These are phyloP conservation scores for Simmondsia chinensis DNA, from an alignment of 148 eudicot genomes.

Conservation along the genomic window DNA sequence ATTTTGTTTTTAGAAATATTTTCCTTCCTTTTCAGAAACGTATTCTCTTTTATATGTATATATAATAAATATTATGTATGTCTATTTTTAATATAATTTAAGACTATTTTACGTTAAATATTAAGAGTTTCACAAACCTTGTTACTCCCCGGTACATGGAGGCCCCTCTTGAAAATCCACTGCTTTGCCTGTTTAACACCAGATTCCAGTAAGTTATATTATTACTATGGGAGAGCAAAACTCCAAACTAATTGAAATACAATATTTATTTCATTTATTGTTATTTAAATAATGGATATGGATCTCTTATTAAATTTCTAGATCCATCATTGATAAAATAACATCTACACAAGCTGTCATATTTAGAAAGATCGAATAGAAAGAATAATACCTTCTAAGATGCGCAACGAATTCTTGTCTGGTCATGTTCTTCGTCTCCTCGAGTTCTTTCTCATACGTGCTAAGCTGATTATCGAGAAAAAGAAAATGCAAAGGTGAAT, in stretches of 20 bases:
- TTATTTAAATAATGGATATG: too few relatives aligned
- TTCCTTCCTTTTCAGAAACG: too few relatives aligned
- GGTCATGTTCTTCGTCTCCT: constrained; percentile 69
- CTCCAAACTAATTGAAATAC: neutral
- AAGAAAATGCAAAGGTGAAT: too few relatives aligned
- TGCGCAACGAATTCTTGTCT: constrained; percentile 85
- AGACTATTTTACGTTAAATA: too few relatives aligned
- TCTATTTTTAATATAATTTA: too few relatives aligned
- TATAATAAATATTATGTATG: too few relatives aligned
- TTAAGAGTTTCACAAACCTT: constrained; percentile 41
- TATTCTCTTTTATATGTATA: too few relatives aligned
- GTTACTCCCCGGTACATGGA: constrained; percentile 91
- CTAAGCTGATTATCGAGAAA: constrained; percentile 27
- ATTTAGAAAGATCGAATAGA: neutral
- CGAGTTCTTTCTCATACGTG: constrained; percentile 60
- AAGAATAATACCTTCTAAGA: constrained; percentile 49
- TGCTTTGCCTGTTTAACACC: constrained; percentile 50
- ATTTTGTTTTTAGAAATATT: too few relatives aligned
- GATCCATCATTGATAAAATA: too few relatives aligned
- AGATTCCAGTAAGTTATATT: neutral
- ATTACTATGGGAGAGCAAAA: neutral
- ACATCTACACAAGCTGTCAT: neutral
- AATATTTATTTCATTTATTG: neutral
- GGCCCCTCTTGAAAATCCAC: constrained; percentile 88
- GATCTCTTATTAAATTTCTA: too few relatives aligned